A percentile compares a stretch with the other conserved stretches of the same genome.
Conservation (phyloP, 2,329 filamentous ascomycete species). For the Ophiobolus disseminans region DNA sequence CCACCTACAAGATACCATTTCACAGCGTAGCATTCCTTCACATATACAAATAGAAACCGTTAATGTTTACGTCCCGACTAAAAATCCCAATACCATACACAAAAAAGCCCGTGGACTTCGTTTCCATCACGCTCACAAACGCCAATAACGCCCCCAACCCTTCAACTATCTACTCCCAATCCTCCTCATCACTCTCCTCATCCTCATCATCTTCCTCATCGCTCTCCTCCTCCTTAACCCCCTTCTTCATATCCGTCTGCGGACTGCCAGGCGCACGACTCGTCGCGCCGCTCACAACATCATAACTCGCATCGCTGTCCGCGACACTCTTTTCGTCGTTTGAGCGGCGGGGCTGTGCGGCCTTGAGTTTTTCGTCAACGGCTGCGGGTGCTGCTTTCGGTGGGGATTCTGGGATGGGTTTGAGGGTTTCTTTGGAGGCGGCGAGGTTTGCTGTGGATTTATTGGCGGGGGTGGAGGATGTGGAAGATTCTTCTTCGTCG, state of each 20-base stretch:
- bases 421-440: conserved; percentile 50
- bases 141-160: not conserved
- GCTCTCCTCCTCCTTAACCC: conserved; percentile 62
- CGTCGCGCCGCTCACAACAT: conserved; percentile 75
- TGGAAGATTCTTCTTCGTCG: conserved; percentile 4
- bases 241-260: conserved; percentile 58
- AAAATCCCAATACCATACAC: not conserved
- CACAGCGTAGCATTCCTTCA: too few species aligned
- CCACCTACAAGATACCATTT: conserved; percentile 15
- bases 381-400: conserved; percentile 8
- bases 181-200: conserved; percentile 60
- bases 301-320: conserved; percentile 95
- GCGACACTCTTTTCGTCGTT: conserved; percentile 79
- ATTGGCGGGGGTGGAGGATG: conserved; percentile 58
- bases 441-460: conserved; percentile 47
- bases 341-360: conserved; percentile 67
- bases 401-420: conserved; percentile 27
- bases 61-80: too few species aligned
- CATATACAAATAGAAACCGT: too few species aligned
- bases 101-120: too few species aligned
- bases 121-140: not conserved
- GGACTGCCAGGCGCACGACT: conserved; percentile 63
- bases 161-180: conserved; percentile 68
- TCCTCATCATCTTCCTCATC: conserved; percentile 75
- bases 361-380: conserved; percentile 58